Percentiles rank a stretch among this genome's conserved stretches.
Conservation (phyloP, 2,329 filamentous ascomycete species). For the Mycosphaerella arachidis region DNA sequence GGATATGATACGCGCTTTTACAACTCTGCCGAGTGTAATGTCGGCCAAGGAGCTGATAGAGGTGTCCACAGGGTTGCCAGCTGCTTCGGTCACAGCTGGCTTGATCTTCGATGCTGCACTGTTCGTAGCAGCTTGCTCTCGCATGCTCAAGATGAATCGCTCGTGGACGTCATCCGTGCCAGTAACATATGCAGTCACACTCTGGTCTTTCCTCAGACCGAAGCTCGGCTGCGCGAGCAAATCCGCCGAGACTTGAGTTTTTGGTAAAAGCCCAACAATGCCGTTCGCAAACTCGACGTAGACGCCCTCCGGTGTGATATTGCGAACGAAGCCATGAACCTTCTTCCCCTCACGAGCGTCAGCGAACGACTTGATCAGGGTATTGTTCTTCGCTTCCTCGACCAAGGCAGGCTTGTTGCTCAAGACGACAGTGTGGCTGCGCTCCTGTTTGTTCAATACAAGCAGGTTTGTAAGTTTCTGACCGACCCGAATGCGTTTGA, state of each 20-base stretch:
- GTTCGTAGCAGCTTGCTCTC: constrained; percentile 41
- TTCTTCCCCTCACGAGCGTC: constrained; percentile 65
- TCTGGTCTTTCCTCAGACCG: constrained; percentile 72
- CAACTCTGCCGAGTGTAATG: constrained; percentile 65
- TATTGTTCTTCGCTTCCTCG: constrained; percentile 66
- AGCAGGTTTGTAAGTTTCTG: constrained; percentile 78
- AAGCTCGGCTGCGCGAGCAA: constrained; percentile 66
- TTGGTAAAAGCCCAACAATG: constrained; percentile 74
- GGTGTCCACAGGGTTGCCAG: constrained; percentile 59
- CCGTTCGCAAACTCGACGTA: constrained; percentile 85
- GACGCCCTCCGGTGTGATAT: constrained; percentile 73
- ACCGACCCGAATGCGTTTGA: constrained; percentile 79
- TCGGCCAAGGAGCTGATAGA: constrained; percentile 64
- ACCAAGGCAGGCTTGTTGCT: constrained; percentile 81
- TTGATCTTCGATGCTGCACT: constrained; percentile 19
- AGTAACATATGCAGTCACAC: constrained; percentile 66
- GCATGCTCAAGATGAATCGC: constrained; percentile 64
- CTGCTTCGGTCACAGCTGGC: constrained; percentile 21
- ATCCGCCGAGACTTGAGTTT: constrained; percentile 69
- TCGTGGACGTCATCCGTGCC: constrained; percentile 66
- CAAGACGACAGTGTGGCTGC: constrained; percentile 68
- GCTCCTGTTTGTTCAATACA: constrained; percentile 78
- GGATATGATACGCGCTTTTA: constrained; percentile 74
- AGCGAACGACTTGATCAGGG: constrained; percentile 66
- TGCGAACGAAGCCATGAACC: constrained; percentile 76